phyloP scores from a whole-genome alignment of 2,329 filamentous ascomycete genomes.

The Trichophyton simii region DNA sequence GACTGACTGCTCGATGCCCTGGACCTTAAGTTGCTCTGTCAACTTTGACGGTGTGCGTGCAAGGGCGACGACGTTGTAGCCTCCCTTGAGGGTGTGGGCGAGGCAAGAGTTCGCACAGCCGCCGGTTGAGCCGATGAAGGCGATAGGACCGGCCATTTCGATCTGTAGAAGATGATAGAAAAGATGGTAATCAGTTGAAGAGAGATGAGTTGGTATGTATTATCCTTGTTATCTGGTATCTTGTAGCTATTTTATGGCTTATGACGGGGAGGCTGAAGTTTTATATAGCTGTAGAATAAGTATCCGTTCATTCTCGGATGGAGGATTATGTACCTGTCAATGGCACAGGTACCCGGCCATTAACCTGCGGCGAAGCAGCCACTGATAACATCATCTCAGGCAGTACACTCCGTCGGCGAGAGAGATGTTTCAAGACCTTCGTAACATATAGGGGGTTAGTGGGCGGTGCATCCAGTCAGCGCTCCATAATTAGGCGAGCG shows the following conservation, averaged over 20 bases:
- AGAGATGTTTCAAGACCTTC: neutral
- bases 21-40: constrained; percentile 28
- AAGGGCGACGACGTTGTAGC: constrained; percentile 36
- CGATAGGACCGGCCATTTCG: constrained; percentile 19
- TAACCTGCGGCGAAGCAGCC: neutral
- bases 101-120: constrained; percentile 36
- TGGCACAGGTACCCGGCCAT: neutral
- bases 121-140: constrained; percentile 43
- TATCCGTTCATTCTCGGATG: neutral
- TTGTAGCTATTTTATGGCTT: neutral
- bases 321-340: neutral
- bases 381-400: neutral
- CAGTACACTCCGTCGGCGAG: neutral
- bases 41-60: constrained; percentile 41
- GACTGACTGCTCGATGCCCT: constrained; percentile 26
- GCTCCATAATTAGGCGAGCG: neutral
- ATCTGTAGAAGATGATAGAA: neutral
- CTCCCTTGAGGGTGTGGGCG: constrained; percentile 32
- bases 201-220: neutral
- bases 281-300: neutral
- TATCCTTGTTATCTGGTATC: neutral
- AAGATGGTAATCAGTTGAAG: no score
- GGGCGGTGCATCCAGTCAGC: neutral
- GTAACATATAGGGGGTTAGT: neutral
- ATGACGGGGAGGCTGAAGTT: neutral